Percentiles rank a stretch among this genome's conserved stretches.
Conservation (phyloP, 2,329 filamentous ascomycete genomes). For the Cercospora sesami region DNA sequence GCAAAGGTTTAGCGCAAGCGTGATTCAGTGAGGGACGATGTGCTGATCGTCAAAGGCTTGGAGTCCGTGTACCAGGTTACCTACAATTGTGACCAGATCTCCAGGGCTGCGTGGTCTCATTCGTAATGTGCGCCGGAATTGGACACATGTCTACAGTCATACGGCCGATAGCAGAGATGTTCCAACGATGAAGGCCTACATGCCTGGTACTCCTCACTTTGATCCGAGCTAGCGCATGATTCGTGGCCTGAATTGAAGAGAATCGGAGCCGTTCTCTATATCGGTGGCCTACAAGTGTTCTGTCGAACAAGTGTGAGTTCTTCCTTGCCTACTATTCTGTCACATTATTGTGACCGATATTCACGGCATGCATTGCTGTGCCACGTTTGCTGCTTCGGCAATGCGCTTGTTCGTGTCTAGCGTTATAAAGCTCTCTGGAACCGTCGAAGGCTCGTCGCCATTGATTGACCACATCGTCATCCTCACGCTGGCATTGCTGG, state of each 20-base stretch:
- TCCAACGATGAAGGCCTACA: background rate
- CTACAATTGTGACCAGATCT: background rate
- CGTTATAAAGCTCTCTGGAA: background rate
- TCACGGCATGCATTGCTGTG: background rate
- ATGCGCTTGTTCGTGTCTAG: background rate
- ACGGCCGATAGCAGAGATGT: background rate
- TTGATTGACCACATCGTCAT: background rate
- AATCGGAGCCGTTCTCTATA: background rate
- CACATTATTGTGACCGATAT: background rate
- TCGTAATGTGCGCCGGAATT: background rate
- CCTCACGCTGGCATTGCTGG: background rate
- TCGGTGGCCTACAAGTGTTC: background rate
- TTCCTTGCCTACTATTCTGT: background rate
- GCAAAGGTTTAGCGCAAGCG: background rate
- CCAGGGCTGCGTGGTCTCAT: background rate
- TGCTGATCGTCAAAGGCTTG: background rate
- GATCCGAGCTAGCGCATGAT: background rate
- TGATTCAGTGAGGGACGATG: background rate
- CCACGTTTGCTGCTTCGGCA: background rate
- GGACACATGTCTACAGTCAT: background rate
- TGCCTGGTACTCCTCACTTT: background rate
- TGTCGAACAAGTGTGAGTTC: background rate
- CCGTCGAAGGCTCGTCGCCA: background rate
- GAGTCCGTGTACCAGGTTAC: background rate
- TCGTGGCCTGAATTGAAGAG: background rate